These are phyloP conservation scores for Tricholoma flavovirens DNA, from an alignment of 768 basidiomycete genomes.

Conservation along the genomic window DNA sequence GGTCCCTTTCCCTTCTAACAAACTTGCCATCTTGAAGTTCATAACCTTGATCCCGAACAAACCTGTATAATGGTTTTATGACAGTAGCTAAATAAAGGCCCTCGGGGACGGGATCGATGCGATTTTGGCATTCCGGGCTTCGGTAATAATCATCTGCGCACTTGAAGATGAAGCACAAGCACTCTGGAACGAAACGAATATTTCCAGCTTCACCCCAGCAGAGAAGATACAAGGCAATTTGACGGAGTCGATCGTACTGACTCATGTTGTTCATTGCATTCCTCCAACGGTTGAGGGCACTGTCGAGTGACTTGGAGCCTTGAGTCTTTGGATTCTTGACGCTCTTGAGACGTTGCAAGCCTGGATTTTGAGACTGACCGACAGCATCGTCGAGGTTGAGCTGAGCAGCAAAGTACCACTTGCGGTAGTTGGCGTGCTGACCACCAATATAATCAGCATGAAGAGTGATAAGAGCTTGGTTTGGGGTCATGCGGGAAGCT, in stretches of 20 bases:
- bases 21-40: constrained; percentile 95
- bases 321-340: constrained; percentile 58
- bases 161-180: constrained; percentile 99
- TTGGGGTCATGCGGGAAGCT: constrained; percentile 96
- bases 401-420: constrained; percentile 99
- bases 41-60: constrained; percentile 96
- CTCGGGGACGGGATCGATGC: constrained; percentile 88
- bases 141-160: constrained; percentile 99
- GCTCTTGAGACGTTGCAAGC: constrained; percentile 81
- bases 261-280: constrained; percentile 99
- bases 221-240: constrained; percentile 91
- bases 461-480: constrained; percentile 91
- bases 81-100: constrained; percentile 88
- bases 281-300: constrained; percentile 91
- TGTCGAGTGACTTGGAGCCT: constrained; percentile 78
- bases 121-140: constrained; percentile 94
- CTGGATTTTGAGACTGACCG: constrained; percentile 90
- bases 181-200: constrained; percentile 95
- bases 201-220: constrained; percentile 99
- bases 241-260: constrained; percentile 95
- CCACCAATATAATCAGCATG: constrained; percentile 99
- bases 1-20: constrained; percentile 89
- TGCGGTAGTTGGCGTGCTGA: constrained; percentile 97
- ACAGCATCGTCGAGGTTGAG: constrained; percentile 99
- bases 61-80: constrained; percentile 92